A percentile compares a stretch with the other conserved stretches of the same genome.
Conservation (phyloP, 2,329 filamentous ascomycete species). For the Plenodomus lindquistii region DNA sequence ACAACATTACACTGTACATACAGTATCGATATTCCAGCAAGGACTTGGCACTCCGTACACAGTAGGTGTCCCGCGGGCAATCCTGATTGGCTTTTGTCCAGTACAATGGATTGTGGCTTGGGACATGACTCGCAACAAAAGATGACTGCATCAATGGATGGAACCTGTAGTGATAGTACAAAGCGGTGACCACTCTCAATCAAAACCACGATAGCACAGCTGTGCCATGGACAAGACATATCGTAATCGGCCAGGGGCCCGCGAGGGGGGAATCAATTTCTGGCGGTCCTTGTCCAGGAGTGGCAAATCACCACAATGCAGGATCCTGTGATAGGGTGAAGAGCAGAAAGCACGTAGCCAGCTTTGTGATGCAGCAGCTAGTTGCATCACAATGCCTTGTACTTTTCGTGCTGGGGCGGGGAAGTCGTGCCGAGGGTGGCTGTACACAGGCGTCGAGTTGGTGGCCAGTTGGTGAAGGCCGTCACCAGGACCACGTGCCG, state of each 20-base stretch:
- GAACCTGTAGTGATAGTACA: too few relatives aligned
- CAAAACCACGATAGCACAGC: too few relatives aligned
- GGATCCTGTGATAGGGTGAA: neutral
- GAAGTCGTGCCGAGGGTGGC: too few relatives aligned
- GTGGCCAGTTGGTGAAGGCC: too few relatives aligned
- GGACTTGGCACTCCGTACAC: neutral
- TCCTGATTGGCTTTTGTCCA: neutral
- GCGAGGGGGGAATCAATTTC: too few relatives aligned
- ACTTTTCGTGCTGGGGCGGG: neutral
- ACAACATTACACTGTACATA: neutral
- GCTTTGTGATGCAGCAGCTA: neutral
- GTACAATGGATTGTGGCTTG: neutral
- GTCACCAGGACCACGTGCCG: too few relatives aligned
- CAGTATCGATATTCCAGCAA: neutral
- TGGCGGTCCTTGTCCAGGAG: too few relatives aligned
- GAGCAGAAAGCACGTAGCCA: neutral
- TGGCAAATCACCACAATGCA: neutral
- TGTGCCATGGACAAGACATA: too few relatives aligned
- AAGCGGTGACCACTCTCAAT: too few relatives aligned
- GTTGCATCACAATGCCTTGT: neutral
- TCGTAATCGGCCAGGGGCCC: too few relatives aligned
- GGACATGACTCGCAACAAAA: neutral
- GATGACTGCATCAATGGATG: neutral
- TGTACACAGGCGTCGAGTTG: too few relatives aligned
- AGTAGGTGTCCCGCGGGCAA: neutral